Base-by-base conservation (phyloP, 306 rosid species). In the Arachis stenosperma region DNA sequence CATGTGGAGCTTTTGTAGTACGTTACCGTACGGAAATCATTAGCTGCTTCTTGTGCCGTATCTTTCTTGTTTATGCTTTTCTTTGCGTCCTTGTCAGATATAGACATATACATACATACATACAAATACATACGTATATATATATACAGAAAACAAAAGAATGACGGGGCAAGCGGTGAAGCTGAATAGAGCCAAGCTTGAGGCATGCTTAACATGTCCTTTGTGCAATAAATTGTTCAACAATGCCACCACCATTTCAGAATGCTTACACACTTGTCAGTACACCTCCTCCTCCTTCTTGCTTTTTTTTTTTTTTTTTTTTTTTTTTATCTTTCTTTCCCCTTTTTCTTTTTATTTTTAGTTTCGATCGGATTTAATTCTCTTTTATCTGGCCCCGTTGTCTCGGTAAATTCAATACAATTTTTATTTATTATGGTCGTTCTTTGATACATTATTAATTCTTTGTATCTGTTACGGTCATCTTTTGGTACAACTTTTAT, bases 241-340 rank as follows among this genome's bases (percentile, higher is more conserved):
- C 58, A 74, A 86, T 7, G 84, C 90, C 14, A 73, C 90, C 37
- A 71, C 84, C 0, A 64, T 83, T 1, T 8, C 65, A 9, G 87
- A 78, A 66, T 86, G 90, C 85, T 58, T 79, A 29, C 81, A 86
- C 69, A 58, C 78, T 33, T 86, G 90, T 86, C 41, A 71, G 87
- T 78, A 6, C 42, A 10, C 69, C 17, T 46, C 2, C 68, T 37
- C 65, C 27, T 40, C 14, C 48, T 8, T 52, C 33, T 10, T 10
- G 17, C 58, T 17, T 5, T 10, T 1, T 3, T 48, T 48, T 30
- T 14, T 6, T 61, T 36, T 17, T 5, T 10, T 1, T 3, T 48
- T 48, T 30, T 14, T 6, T 61, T 36, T 76, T 48, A 75, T 75
- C 75, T 17, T 39, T 67, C 22, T 6, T 75, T 13, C 37, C 63